Base-by-base conservation (phyloP, 305 asterid species). In the Plantago coronopus region DNA sequence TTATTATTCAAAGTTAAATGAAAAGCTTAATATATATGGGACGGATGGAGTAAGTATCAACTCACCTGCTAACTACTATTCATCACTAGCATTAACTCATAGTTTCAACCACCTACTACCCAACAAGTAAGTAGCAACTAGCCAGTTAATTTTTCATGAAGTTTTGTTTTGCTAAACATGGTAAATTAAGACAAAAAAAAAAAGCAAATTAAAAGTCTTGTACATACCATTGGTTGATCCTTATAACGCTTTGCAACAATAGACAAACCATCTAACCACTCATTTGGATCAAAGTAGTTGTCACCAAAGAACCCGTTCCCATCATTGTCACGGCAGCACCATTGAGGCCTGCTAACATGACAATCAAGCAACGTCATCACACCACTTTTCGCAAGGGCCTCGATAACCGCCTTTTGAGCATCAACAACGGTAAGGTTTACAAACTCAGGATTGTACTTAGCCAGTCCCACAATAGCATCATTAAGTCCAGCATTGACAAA, bases 241-340 rank as follows among this genome's bases (percentile, higher is more conserved):
- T 63, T 83, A 73, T 78, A 85, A 31, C 27, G 57, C 7, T 64
- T 58, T 14, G 85, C 82, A 12, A 74, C 94, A n/a, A 76, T 40
- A 13, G 55, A 40, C 69, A 86, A 71, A 7, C 94, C 83, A 20
- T 25, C 69, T 27, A 89, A 16, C 96, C 96, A 89, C 64, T 89
- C 94, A 0, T 37, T 19, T 5, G 82, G 72, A 67, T 76, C 84
- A 64, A 89, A 89, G 60, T 75, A 62, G 48, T 49, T 16, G 14
- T 86, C 95, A 5, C 91, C 94, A 45, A 79, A 89, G 70, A 89
- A 86, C 10, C 95, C 95, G 71, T 82, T 89, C 0, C 94, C 96
- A 63, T 89, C 96, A 4, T 59, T 0, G 44, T 69, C 64, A 19
- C 70, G n/a, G 25, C 94, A 86, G 42, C 95, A 86, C 94, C 94